Base-by-base conservation (phyloP, 225 moss, liverwort and hornwort genomes). In the Antitrichia curtipendula region DNA sequence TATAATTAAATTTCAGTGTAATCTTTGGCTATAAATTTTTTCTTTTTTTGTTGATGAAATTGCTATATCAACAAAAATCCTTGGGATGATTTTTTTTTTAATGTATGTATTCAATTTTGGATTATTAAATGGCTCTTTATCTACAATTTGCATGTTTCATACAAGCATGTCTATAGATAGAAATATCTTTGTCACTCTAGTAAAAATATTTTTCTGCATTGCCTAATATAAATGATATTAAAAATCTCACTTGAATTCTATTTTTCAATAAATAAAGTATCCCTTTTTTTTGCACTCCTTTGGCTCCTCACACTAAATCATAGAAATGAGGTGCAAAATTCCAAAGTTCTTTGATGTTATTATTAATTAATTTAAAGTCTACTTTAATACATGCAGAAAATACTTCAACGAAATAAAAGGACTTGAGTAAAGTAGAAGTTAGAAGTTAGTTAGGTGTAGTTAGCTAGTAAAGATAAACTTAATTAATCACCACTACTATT, bases 121-220 rank as follows among this genome's bases (percentile, higher is more conserved):
- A 52, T 75, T 8, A 75, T 5, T 75, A 22, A 75, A 52, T 22
- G 13, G 52, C 1, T 2, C 0, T 13, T 75, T 2, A 52, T 52
- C 2, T 0, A 2, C 8, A 8, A 22, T 49, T 75, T 49, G 0
- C 21, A 50, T 50, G 0, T 34, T 75, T 49, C 2, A 73, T 50
- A 5, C 16, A 27, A 29, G 2, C 22, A 21, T 49, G 12, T 49
- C 9, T 20, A 73, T 31, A 4, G 4, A 31, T 74, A 74, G 20
- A 9, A 43, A 27, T 27, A 49, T 32, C 10, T 32, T 49, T 74
- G 7, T 31, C 2, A 11, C 1, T 31, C 1, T 11, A 45, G 11
- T 0, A 72, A 45, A 72, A 0, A 29, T 47, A 2, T 2, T 6
- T 40, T 40, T 0, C n/a, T 43, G 2, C 9, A 71, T 2, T 71